A percentile compares a stretch with the other conserved stretches of the same genome.
phyloP scores from a whole-genome alignment of 345 rosid species.

The Turritis glabra region DNA sequence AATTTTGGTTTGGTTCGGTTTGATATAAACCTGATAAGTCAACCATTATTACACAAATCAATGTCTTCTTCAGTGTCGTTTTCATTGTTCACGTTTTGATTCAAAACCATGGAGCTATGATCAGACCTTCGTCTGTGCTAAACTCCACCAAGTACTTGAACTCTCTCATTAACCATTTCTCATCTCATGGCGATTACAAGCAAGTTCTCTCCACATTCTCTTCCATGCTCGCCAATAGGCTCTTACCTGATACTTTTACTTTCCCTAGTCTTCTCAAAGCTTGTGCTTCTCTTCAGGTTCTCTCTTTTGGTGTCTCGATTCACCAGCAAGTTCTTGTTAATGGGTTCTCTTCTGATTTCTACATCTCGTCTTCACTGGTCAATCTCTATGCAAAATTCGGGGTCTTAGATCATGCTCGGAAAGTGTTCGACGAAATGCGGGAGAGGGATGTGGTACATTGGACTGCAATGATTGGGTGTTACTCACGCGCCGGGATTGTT shows the following conservation, averaged over 20 bases:
- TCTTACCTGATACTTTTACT: slow-evolving; percentile 43
- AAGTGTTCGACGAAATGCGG: slow-evolving; percentile 55
- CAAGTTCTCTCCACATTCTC: slow-evolving; percentile 42
- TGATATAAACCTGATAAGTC: not conserved
- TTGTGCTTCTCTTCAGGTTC: slow-evolving; percentile 47
- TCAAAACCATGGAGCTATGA: slow-evolving; percentile 40
- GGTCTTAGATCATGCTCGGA: slow-evolving; percentile 37
- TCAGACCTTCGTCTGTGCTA: slow-evolving; percentile 30
- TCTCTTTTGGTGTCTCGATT: slow-evolving; percentile 47
- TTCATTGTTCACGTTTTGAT: not conserved
- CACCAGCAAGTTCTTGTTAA: slow-evolving; percentile 48
- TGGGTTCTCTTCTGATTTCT: slow-evolving; percentile 61
- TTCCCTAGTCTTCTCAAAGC: slow-evolving; percentile 62
- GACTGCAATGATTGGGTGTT: slow-evolving; percentile 58
- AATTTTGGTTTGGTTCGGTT: not conserved
- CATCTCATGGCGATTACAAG: slow-evolving; percentile 41
- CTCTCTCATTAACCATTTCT: slow-evolving; percentile 43
- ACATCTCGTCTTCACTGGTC: slow-evolving; percentile 53
- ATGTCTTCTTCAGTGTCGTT: not conserved
- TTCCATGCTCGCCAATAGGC: slow-evolving; percentile 42
- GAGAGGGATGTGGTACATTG: slow-evolving; percentile 49
- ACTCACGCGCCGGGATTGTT: slow-evolving; percentile 42
- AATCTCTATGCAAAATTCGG: slow-evolving; percentile 46
- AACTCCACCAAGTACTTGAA: slow-evolving; percentile 43
- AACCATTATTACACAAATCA: not conserved